Percentiles rank a stretch among this genome's conserved stretches.
phyloP scores from a whole-genome alignment of 768 basidiomycete genomes.

The Amylocystis lapponica region DNA sequence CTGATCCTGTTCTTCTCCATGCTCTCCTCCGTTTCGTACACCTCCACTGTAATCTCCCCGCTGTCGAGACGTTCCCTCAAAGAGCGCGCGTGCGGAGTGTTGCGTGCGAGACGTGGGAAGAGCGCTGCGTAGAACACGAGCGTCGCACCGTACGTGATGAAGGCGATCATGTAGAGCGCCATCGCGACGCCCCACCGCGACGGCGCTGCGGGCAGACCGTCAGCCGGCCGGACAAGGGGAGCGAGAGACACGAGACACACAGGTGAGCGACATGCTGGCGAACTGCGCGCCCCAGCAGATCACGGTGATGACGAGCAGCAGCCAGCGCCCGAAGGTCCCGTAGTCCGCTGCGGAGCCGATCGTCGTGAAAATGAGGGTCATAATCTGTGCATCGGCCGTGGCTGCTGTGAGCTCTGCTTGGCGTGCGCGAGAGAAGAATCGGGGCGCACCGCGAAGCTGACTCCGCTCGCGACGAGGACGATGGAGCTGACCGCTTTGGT shows the following conservation, averaged over 20 bases:
- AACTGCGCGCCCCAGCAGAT: conserved; percentile 82
- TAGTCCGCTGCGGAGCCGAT: conserved; percentile 68
- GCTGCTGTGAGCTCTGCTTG: too few relatives aligned
- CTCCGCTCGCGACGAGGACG: conserved; percentile 71
- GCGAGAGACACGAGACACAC: conserved; percentile 30
- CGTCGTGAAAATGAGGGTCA: conserved; percentile 79
- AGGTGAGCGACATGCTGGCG: conserved; percentile 65
- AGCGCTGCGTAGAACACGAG: conserved; percentile 75
- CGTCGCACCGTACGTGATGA: conserved; percentile 74
- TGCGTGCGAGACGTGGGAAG: conserved; percentile 78
- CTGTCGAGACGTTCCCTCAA: conserved; percentile 51
- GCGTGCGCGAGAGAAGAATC: too few relatives aligned
- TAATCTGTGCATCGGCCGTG: conserved; percentile 38
- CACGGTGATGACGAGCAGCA: conserved; percentile 63
- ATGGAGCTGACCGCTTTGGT: conserved; percentile 72
- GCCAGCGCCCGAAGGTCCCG: conserved; percentile 71
- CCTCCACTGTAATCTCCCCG: conserved; percentile 53
- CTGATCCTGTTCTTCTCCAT: conserved; percentile 82
- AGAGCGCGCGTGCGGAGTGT: conserved; percentile 56
- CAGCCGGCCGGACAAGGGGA: not conserved
- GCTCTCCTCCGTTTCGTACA: conserved; percentile 70
- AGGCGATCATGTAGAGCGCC: conserved; percentile 75
- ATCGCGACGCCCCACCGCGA: conserved; percentile 71
- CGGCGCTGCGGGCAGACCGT: conserved; percentile 36
- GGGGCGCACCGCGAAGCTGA: conserved; percentile 59